Evolutionary conservation across 805 yeast genomes (phyloP).

Genomic region (Cyberlindnera euphorbiiphila): DNA sequence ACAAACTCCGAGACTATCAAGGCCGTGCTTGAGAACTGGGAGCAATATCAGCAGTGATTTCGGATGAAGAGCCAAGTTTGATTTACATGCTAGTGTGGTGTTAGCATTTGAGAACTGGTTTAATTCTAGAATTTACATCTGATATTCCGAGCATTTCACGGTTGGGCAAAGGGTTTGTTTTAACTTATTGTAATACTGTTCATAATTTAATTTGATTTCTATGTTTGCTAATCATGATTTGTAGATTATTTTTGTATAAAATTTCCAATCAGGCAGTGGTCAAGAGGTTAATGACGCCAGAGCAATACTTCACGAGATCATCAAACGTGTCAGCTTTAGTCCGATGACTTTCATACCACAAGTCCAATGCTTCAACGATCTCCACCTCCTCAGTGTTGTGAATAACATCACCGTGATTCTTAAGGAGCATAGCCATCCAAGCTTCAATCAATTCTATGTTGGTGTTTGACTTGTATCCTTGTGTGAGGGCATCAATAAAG

Average conservation of each 20-base stretch:
- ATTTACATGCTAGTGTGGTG: slow-evolving; percentile 25
- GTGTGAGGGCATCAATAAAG: slow-evolving; percentile 64
- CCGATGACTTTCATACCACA: slow-evolving; percentile 45
- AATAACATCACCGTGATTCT: slow-evolving; percentile 80
- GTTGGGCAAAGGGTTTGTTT: slow-evolving; percentile 12
- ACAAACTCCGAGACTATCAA: slow-evolving; percentile 91
- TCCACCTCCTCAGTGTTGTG: slow-evolving; percentile 36
- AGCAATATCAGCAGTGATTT: slow-evolving; percentile 53
- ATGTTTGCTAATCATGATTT: not conserved
- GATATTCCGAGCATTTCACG: slow-evolving; percentile 7
- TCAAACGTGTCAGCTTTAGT: slow-evolving; percentile 51
- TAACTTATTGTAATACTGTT: slow-evolving; percentile 11
- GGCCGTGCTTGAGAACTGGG: slow-evolving; percentile 93
- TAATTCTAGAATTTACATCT: not conserved
- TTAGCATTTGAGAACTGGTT: slow-evolving; percentile 11
- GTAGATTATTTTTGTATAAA: not conserved
- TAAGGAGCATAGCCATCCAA: slow-evolving; percentile 67
- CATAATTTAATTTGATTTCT: slow-evolving; percentile 11
- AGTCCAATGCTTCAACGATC: slow-evolving; percentile 43
- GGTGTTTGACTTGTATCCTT: slow-evolving; percentile 50
- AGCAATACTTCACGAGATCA: slow-evolving; percentile 68
- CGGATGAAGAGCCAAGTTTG: not conserved
- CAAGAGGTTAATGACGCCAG: slow-evolving; percentile 70
- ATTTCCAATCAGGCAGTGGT: slow-evolving; percentile 21
- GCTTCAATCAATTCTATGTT: slow-evolving; percentile 83